Evolutionary conservation across 306 rosid species (phyloP), one percentile per base, ranked within the genome.

Genomic region (Gastrolobium bilobum): DNA sequence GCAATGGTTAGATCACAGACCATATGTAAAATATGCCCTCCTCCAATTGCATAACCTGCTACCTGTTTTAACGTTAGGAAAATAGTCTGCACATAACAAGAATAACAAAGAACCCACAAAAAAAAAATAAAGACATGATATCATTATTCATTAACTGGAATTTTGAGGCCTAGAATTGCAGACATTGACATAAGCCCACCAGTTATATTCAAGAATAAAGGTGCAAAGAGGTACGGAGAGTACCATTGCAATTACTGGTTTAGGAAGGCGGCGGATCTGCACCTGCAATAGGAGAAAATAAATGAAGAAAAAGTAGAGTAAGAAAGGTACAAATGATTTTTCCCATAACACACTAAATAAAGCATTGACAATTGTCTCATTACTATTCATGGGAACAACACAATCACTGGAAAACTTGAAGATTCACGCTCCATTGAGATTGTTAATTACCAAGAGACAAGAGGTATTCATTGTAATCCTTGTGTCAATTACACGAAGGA

Each of bases 171-270:
- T 59, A n/a, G 7, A 61, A 29, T 51, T 62, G 35, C 15, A 52
- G 73, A 60, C 2, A 39, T 5, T 29, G 56, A 76, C 38, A 20
- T 50, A 61, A 60, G n/a, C 14, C 39, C 39, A 61, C 34, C 9
- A 59, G 50, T 58, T 46, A 30, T 35, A 68, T 57, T 69, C 39
- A 30, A 56, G 43, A 42, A 71, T 38, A 31, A 56, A 58, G 15
- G 52, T 66, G 43, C 34, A 77, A 38, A 39, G 63, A 37, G 33
- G 38, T 51, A 63, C 68, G 15, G 56, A 34, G 76, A 77, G 33
- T 84, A 91, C 99, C 99, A 91, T 92, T 39, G 99, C 97, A 44
- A 94, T 94, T 10, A 94, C 97, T 44, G 97, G 99, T 73, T 92
- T 94, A 9, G 97, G 97, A 82, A 94, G 95, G 13, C 97, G 95